phyloP scores from a whole-genome alignment of 129 eudicot species.

The Lonicera japonica region DNA sequence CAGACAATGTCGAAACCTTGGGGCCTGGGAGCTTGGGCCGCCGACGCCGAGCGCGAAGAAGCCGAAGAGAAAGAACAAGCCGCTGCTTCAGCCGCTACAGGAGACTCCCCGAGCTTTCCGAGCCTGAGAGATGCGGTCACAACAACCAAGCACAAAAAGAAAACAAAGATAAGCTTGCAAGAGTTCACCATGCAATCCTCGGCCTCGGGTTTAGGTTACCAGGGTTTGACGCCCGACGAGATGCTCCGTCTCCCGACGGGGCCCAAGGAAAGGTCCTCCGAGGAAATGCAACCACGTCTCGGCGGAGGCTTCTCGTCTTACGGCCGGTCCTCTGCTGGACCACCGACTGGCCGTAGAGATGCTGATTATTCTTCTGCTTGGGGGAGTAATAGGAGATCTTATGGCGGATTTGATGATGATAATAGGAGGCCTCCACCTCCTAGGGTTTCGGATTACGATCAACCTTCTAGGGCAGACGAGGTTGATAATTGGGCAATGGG shows the following conservation, averaged over 20 bases:
- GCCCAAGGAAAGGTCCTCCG: constrained; percentile 63
- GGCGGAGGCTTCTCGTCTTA: constrained; percentile 63
- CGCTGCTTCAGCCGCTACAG: neutral
- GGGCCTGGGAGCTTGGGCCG: constrained; percentile 61
- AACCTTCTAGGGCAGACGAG: constrained; percentile 80
- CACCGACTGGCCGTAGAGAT: constrained; percentile 19
- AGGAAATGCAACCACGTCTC: constrained; percentile 51
- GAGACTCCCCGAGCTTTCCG: constrained; percentile 30
- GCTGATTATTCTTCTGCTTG: neutral
- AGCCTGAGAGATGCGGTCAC: constrained; percentile 32
- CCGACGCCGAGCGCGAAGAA: constrained; percentile 50
- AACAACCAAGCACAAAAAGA: constrained; percentile 32
- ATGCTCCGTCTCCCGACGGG: constrained; percentile 67
- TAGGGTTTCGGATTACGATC: constrained; percentile 52
- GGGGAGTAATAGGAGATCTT: constrained; percentile 40
- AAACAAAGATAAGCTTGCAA: constrained; percentile 35
- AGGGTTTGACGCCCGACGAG: constrained; percentile 23
- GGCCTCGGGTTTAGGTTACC: constrained; percentile 5
- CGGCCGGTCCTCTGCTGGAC: constrained; percentile 27
- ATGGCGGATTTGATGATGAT: constrained; percentile 53
- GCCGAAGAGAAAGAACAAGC: constrained; percentile 33
- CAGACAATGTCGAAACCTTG: constrained; percentile 49
- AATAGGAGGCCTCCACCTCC: constrained; percentile 37
- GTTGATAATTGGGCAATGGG: constrained; percentile 63
- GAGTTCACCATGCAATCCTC: constrained; percentile 25